Evolutionary conservation across 192 early-diverging fungal genomes (phyloP).

Genomic region (Gonapodya prolifera): DNA sequence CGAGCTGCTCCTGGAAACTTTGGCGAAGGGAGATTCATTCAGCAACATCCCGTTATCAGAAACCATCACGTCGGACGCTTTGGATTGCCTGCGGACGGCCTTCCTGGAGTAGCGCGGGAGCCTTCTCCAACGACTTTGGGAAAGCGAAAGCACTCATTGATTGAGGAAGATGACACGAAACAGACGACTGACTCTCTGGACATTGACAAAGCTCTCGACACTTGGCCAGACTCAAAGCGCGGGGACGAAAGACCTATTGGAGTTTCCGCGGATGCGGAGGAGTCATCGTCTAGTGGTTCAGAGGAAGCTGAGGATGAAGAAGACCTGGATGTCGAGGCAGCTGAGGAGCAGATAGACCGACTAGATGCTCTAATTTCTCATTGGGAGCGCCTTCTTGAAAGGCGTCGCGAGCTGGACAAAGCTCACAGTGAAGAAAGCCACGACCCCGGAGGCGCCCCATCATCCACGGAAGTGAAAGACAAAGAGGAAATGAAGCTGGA

Average conservation of each 20-base stretch:
- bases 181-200: neutral
- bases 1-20: neutral
- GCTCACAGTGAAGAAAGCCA: neutral
- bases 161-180: neutral
- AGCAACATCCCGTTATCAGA: neutral
- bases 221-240: neutral
- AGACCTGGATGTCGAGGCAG: neutral
- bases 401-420: neutral
- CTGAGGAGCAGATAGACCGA: neutral
- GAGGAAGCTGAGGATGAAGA: neutral
- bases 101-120: neutral
- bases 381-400: neutral
- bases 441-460: neutral
- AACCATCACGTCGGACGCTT: neutral
- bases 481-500: neutral
- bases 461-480: neutral
- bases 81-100: neutral
- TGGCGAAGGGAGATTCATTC: neutral
- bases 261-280: neutral
- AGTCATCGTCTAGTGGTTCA: neutral
- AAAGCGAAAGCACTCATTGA: neutral
- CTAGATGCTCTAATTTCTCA: neutral
- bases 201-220: neutral
- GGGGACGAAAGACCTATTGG: neutral
- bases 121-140: neutral